phyloP scores from a whole-genome alignment of 2,329 filamentous ascomycete species.

The Cladosporium colombiae region DNA sequence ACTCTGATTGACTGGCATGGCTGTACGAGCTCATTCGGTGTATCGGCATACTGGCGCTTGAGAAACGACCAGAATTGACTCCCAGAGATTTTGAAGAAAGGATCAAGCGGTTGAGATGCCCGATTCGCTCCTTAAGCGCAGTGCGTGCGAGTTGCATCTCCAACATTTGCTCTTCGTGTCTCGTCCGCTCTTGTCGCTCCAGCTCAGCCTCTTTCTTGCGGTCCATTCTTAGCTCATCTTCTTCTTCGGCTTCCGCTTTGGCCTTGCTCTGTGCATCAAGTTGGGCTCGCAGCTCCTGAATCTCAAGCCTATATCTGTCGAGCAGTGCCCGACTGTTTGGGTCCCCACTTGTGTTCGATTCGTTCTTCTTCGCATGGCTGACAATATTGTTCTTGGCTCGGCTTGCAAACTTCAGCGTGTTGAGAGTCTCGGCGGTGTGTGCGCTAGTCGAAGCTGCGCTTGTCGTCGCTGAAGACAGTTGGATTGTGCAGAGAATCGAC shows the following conservation, averaged over 20 bases:
- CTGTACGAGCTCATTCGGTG: conserved; percentile 41
- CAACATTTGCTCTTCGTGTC: conserved; percentile 92
- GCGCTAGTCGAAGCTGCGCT: conserved; percentile 69
- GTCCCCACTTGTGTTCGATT: conserved; percentile 79
- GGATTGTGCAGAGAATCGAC: conserved; percentile 95
- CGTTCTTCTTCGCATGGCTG: conserved; percentile 92
- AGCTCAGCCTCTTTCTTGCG: conserved; percentile 64
- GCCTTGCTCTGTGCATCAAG: conserved; percentile 78
- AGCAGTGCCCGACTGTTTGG: conserved; percentile 82
- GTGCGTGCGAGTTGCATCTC: conserved; percentile 98
- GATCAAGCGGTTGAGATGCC: conserved; percentile 93
- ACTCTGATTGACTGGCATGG: conserved; percentile 34
- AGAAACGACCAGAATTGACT: conserved; percentile 77
- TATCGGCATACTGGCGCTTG: conserved; percentile 42
- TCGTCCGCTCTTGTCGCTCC: conserved; percentile 70
- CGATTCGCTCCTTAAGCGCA: conserved; percentile 93
- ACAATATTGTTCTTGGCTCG: conserved; percentile 97
- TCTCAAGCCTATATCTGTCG: conserved; percentile 92
- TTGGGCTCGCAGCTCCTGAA: conserved; percentile 75
- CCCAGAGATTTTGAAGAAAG: conserved; percentile 93
- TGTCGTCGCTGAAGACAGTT: conserved; percentile 72
- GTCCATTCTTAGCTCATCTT: conserved; percentile 71
- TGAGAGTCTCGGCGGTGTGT: conserved; percentile 85
- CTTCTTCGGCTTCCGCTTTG: conserved; percentile 61
- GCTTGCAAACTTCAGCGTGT: conserved; percentile 94